Conservation (phyloP, 1,139 yeast species). For the Protomyces macrosporus region DNA sequence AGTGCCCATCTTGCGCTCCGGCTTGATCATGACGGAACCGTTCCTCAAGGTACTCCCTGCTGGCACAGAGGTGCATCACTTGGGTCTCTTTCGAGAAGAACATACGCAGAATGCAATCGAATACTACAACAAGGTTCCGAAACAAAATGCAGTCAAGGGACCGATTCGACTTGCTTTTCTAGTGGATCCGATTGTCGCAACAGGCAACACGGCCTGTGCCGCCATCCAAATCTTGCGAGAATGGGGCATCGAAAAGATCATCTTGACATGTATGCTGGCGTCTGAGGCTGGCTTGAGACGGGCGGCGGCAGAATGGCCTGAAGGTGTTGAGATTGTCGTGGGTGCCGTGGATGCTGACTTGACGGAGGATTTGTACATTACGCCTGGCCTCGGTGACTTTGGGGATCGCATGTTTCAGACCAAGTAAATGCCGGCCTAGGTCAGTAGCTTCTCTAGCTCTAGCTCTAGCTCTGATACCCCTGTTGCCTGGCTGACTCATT, state of each 20-base stretch:
- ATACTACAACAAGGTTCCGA: slow-evolving; percentile 39
- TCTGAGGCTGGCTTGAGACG: slow-evolving; percentile 35
- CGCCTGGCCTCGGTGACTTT: slow-evolving; percentile 41
- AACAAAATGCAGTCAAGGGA: slow-evolving; percentile 30
- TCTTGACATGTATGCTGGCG: slow-evolving; percentile 37
- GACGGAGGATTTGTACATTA: slow-evolving; percentile 36
- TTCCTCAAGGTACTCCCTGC: slow-evolving; percentile 37
- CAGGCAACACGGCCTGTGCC: slow-evolving; percentile 41
- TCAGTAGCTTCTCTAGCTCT: too few relatives aligned
- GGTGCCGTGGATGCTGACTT: slow-evolving; percentile 37
- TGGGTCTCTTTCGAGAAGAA: slow-evolving; percentile 40
- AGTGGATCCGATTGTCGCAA: slow-evolving; percentile 41
- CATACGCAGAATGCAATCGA: slow-evolving; percentile 39
- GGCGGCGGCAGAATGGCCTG: slow-evolving; percentile 34
- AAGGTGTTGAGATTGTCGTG: slow-evolving; percentile 36
- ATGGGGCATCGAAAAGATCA: slow-evolving; percentile 39
- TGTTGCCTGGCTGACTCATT: too few relatives aligned
- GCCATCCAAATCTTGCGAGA: slow-evolving; percentile 37
- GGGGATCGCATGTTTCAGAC: slow-evolving; percentile 38
- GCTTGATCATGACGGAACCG: slow-evolving; percentile 39
- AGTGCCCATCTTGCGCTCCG: slow-evolving; percentile 39
- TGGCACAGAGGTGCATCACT: slow-evolving; percentile 38
- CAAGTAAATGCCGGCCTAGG: not conserved
- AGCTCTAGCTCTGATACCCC: too few relatives aligned
- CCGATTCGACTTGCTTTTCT: slow-evolving; percentile 35